These are phyloP conservation scores for Irpex sp. DNA, from an alignment of 1,284 basidiomycete genomes.

Conservation along the genomic window DNA sequence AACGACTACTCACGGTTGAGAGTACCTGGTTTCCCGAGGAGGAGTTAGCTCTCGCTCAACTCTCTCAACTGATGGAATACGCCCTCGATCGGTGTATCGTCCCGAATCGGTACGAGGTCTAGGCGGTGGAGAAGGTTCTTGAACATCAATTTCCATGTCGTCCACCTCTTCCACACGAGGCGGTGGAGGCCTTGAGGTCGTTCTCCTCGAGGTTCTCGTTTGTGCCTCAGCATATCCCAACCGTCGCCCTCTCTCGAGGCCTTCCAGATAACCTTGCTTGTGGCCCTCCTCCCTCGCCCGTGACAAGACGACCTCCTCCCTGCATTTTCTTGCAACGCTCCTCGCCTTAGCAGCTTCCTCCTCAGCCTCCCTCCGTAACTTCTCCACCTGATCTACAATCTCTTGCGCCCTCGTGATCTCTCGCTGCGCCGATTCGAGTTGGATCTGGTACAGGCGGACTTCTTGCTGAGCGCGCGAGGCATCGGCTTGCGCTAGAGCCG, in stretches of 20 bases:
- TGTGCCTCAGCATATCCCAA: conserved; percentile 20
- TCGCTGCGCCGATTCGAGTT: conserved; percentile 43
- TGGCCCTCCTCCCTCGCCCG: conserved; percentile 42
- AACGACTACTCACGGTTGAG: background rate
- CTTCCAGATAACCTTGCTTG: conserved; percentile 37
- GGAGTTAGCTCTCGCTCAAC: background rate
- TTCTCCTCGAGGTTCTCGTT: background rate
- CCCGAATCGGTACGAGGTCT: background rate
- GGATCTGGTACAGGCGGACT: conserved; percentile 41
- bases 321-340: conserved; percentile 37
- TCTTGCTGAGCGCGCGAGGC: conserved; percentile 37
- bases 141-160: conserved; percentile 9
- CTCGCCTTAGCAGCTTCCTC: conserved; percentile 41
- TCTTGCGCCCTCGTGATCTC: conserved; percentile 47
- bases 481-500: conserved; percentile 38
- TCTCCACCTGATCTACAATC: conserved; percentile 37
- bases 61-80: background rate
- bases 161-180: background rate
- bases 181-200: background rate
- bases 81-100: background rate
- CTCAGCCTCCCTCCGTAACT: conserved; percentile 40
- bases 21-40: background rate
- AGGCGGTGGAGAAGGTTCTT: background rate
- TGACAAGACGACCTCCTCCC: conserved; percentile 38
- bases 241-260: conserved; percentile 30